Conservation (phyloP, 495 filamentous ascomycete genomes). For the Parathielavia appendiculata region DNA sequence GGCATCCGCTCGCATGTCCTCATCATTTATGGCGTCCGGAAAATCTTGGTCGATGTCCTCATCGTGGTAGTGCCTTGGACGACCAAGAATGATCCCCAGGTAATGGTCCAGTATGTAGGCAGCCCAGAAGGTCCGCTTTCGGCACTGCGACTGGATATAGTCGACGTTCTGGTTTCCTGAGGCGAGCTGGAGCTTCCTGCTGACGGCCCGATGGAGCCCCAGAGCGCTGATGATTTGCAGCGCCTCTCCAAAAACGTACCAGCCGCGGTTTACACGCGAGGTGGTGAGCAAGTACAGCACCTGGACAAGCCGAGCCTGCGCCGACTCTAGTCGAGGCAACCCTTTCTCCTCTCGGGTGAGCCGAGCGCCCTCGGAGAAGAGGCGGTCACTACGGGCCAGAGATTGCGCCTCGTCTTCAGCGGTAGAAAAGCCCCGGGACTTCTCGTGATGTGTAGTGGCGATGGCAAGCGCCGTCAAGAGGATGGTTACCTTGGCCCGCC, state of each 20-base stretch:
- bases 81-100: background rate
- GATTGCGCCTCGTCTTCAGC: background rate
- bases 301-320: background rate
- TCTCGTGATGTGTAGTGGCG: conserved; percentile 1
- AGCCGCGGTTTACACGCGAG: background rate
- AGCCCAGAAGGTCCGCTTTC: background rate
- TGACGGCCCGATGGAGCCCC: background rate
- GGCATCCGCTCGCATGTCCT: background rate
- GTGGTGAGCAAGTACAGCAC: background rate
- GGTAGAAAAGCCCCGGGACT: background rate
- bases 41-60: background rate
- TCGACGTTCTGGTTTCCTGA: background rate
- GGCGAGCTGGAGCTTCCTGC: background rate
- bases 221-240: background rate
- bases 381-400: background rate
- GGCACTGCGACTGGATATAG: background rate
- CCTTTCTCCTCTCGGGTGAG: background rate
- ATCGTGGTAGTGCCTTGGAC: background rate
- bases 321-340: background rate
- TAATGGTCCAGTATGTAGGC: conserved; percentile 1
- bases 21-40: background rate
- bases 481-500: background rate
- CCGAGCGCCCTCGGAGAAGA: background rate
- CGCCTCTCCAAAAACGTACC: conserved; percentile 2
- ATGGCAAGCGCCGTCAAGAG: background rate